Base-by-base conservation (phyloP, 148 eudicot genomes). In the Amaranthus cruentus region DNA sequence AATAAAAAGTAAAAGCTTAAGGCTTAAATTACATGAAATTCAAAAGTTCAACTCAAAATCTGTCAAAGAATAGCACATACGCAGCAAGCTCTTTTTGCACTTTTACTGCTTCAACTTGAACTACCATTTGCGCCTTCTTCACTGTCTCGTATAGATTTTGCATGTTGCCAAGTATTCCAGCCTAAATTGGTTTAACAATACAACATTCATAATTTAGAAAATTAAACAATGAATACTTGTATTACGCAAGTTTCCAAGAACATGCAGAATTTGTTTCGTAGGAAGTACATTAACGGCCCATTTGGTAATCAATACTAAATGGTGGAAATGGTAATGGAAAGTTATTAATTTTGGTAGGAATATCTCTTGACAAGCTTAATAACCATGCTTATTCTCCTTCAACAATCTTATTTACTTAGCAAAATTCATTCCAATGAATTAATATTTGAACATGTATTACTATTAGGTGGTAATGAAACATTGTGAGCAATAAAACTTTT, bases 71-170 rank as follows among this genome's bases (percentile, higher is more conserved):
- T 6, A 69, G 72, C 21, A 73, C 93, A 69, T 88, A 93, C 98
- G 83, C 95, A 70, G 97, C 92, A 77, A 93, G 89, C 81, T 93
- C 98, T 76, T 93, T 93, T 79, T 93, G 98, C 76, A 93, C 91
- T 56, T 87, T 85, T 38, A 93, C 98, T 79, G 90, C 96, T 83
- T 90, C 98, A 53, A 88, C 93, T 78, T 90, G 96, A 74, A 93
- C 95, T 46, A 91, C 94, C 84, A 81, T 89, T 73, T 91, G 97
- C 68, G 98, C 98, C 83, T 93, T 93, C 83, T 93, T 93, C 63
- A 93, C 98, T 18, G 98, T 93, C 80, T 93, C 97, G 50, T 83
- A 93, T 14, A 93, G 78, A 78, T 91, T 93, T 87, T 89, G 95
- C 98, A 93, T 93, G 82, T 93, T 91, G 47, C 97, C 98, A 50